These are phyloP conservation scores for Entomortierella parvispora DNA, from an alignment of 192 early-diverging fungal species.

Conservation along the genomic window DNA sequence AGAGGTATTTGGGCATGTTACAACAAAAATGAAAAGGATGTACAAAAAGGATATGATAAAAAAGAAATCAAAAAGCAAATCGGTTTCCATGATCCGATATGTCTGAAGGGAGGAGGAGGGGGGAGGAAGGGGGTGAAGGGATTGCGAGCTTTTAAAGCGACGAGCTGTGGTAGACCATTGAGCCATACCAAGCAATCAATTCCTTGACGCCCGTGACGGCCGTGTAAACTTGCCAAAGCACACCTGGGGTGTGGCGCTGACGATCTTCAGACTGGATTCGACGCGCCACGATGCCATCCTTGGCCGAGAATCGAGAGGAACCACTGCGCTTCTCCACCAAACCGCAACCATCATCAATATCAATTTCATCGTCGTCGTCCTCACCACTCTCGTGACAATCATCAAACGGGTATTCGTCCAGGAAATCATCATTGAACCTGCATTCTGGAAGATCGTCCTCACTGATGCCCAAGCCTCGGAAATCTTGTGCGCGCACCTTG, in stretches of 20 bases:
- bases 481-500: constrained; percentile 17
- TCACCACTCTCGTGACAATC: constrained; percentile 17
- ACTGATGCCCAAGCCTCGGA: constrained; percentile 2
- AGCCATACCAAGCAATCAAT: constrained; percentile 50
- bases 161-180: constrained; percentile 51
- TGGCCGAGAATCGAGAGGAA: constrained; percentile 18
- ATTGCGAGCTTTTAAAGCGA: constrained; percentile 18
- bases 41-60: neutral
- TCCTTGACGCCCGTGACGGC: constrained; percentile 46
- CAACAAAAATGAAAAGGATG: too few species aligned
- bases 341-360: neutral
- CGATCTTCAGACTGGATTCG: neutral
- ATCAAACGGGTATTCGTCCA: constrained; percentile 21
- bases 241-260: neutral
- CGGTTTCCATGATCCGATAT: too few species aligned
- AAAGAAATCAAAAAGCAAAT: neutral
- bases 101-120: neutral
- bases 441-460: constrained; percentile 13
- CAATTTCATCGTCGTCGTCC: neutral
- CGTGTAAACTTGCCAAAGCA: constrained; percentile 50
- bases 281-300: constrained; percentile 16
- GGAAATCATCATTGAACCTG: constrained; percentile 14
- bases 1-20: too few species aligned
- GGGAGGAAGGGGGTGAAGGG: neutral
- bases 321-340: neutral